Evolutionary conservation across 164 flowering plant species (phyloP).

Genomic region (Magnolia changhungtana): DNA sequence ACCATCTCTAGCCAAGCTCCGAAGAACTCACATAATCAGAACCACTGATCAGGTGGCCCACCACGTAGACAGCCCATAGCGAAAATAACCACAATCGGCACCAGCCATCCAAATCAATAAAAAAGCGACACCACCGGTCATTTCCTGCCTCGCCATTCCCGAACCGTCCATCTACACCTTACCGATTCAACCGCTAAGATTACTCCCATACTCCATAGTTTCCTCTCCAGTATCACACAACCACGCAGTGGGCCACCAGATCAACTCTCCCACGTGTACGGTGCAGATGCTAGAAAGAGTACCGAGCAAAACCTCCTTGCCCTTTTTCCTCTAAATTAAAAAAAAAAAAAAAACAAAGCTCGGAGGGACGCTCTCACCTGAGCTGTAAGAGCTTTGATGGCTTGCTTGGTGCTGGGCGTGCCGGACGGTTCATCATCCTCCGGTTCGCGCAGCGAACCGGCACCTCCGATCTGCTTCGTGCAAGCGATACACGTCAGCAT

Average conservation of each 20-base stretch:
- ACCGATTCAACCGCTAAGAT: too few species aligned
- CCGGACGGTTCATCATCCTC: slow-evolving; percentile 35
- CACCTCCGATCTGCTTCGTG: slow-evolving; percentile 68
- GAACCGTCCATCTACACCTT: too few species aligned
- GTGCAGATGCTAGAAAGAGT: not conserved
- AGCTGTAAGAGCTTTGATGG: slow-evolving; percentile 65
- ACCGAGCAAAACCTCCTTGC: not conserved
- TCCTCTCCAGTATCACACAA: not conserved
- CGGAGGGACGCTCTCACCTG: slow-evolving; percentile 37
- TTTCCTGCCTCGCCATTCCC: too few species aligned
- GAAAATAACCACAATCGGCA: too few species aligned
- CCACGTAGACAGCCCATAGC: too few species aligned
- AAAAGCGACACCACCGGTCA: too few species aligned
- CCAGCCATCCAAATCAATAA: too few species aligned
- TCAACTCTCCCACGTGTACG: too few species aligned
- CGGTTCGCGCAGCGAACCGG: slow-evolving; percentile 30
- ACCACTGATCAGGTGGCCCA: too few species aligned
- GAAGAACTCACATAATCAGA: too few species aligned
- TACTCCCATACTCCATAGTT: too few species aligned
- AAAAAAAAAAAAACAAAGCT: not conserved
- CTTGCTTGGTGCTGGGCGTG: slow-evolving; percentile 60
- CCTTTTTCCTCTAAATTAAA: not conserved
- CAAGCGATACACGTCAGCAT: slow-evolving; percentile 95
- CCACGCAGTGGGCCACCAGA: not conserved
- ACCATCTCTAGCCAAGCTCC: too few species aligned